Evolutionary conservation across 148 eudicot species (phyloP).

Genomic region (Diospyros kaki): DNA sequence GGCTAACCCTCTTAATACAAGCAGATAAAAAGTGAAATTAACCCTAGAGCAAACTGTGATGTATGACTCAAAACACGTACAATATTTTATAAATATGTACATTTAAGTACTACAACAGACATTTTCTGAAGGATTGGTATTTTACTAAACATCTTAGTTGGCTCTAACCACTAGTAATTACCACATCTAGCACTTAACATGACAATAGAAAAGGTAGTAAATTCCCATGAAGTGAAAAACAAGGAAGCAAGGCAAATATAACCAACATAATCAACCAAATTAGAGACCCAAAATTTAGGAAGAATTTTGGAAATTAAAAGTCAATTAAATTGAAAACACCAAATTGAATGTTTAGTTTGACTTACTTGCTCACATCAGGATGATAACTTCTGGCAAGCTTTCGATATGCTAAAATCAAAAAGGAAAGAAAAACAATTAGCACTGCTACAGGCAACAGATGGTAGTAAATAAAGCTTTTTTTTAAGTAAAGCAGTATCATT

Average conservation of each 20-base stretch:
- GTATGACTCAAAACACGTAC: neutral
- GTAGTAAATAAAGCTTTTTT: too few relatives aligned
- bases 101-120: neutral
- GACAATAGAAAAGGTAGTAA: neutral
- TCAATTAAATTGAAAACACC: slow-evolving; percentile 5
- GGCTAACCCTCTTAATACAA: too few relatives aligned
- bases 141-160: neutral
- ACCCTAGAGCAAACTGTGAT: too few relatives aligned
- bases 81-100: neutral
- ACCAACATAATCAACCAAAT: slow-evolving; percentile 3
- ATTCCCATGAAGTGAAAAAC: neutral
- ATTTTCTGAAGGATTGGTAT: neutral
- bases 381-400: slow-evolving; percentile 96
- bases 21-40: too few relatives aligned
- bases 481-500: neutral
- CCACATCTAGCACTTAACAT: neutral
- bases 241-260: neutral
- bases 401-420: slow-evolving; percentile 72
- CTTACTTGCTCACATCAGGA: slow-evolving; percentile 99
- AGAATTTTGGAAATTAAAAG: slow-evolving; percentile 1
- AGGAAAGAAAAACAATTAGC: slow-evolving; percentile 11
- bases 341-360: slow-evolving; percentile 10
- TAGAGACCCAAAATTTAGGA: neutral
- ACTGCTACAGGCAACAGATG: neutral
- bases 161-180: neutral